These are phyloP conservation scores for Leccinum obscurum DNA, from an alignment of 768 basidiomycete genomes.

Conservation along the genomic window DNA sequence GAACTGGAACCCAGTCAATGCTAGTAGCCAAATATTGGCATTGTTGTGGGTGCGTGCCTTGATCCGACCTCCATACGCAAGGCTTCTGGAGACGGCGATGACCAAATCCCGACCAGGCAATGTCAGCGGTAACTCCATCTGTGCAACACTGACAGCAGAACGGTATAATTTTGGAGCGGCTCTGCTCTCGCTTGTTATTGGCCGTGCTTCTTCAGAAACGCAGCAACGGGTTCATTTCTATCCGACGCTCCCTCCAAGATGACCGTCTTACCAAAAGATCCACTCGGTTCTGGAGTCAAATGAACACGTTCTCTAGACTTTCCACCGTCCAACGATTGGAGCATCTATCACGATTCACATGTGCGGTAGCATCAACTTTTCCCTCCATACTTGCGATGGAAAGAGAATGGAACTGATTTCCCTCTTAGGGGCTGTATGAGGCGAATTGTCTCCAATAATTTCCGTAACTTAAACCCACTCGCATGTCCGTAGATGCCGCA, in stretches of 20 bases:
- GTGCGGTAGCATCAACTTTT: background rate
- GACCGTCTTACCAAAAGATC: background rate
- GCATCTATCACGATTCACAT: background rate
- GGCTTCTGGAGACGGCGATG: background rate
- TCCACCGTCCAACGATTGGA: constrained; percentile 6
- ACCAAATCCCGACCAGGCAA: background rate
- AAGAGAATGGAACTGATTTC: background rate
- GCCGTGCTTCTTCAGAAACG: background rate
- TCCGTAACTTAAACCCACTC: too few relatives aligned
- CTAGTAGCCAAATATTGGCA: background rate
- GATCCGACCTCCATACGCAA: constrained; percentile 5
- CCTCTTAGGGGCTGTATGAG: too few relatives aligned
- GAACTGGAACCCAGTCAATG: background rate
- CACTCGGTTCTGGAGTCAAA: background rate
- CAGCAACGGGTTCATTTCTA: background rate
- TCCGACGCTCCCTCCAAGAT: too few relatives aligned
- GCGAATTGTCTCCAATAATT: too few relatives aligned
- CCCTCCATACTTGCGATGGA: background rate
- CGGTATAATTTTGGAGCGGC: background rate
- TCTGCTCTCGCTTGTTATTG: background rate
- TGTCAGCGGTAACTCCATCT: background rate
- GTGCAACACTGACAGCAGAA: background rate
- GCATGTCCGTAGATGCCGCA: background rate
- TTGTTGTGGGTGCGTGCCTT: background rate
- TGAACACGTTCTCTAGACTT: background rate